Conservation (phyloP, 345 rosid species). For the Abelmoschus esculentus region DNA sequence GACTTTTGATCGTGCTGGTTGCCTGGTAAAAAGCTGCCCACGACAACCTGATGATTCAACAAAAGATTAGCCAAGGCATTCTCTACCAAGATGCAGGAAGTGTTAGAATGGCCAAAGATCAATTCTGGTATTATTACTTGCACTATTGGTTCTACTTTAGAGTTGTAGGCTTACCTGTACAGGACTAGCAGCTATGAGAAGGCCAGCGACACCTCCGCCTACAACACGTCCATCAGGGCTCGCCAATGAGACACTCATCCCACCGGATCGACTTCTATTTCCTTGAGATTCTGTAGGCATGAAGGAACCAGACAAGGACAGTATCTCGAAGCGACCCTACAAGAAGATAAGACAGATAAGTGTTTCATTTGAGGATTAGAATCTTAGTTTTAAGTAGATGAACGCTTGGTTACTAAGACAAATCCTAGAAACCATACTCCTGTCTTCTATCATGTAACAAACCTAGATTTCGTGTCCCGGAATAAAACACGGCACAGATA, state of each 20-base stretch:
- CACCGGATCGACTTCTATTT: conserved; percentile 83
- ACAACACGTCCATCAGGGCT: conserved; percentile 97
- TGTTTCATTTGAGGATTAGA: not conserved
- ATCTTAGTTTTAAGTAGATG: not conserved
- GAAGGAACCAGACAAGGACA: conserved; percentile 85
- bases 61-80: not conserved
- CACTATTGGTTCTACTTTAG: not conserved
- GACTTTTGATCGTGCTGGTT: conserved; percentile 67
- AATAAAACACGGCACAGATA: not conserved
- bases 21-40: conserved; percentile 73
- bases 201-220: conserved; percentile 92
- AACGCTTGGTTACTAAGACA: no score
- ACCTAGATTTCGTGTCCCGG: not conserved
- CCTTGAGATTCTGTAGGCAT: conserved; percentile 83
- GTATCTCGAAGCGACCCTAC: conserved; percentile 94
- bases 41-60: conserved; percentile 53
- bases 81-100: not conserved
- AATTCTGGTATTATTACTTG: not conserved
- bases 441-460: not conserved
- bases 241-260: conserved; percentile 88
- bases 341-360: not conserved
- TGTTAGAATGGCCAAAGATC: not conserved
- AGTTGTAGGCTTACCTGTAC: conserved; percentile 52
- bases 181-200: conserved; percentile 81
- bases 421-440: no score